These are phyloP conservation scores for Rhytidhysteron rufulum DNA, from an alignment of 2,329 filamentous ascomycete species.

Conservation along the genomic window DNA sequence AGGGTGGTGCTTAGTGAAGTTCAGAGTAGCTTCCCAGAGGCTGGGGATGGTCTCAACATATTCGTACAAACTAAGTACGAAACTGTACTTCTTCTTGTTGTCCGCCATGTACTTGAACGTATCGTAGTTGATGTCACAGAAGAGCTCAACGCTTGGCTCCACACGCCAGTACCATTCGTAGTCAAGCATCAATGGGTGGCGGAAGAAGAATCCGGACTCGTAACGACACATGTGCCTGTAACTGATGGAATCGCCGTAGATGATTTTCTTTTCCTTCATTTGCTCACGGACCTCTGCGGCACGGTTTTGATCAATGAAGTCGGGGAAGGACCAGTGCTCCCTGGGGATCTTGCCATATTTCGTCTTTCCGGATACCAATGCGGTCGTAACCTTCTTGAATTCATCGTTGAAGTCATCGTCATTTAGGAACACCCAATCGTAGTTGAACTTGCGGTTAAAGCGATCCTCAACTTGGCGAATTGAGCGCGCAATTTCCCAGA, in stretches of 20 bases:
- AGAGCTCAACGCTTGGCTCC: conserved; percentile 93
- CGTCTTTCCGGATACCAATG: conserved; percentile 88
- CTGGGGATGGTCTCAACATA: conserved; percentile 96
- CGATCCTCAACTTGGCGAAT: conserved; percentile 97
- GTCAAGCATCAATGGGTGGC: conserved; percentile 85
- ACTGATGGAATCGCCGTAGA: conserved; percentile 94
- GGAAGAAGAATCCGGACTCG: conserved; percentile 99
- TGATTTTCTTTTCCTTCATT: conserved; percentile 92
- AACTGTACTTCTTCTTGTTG: conserved; percentile 97
- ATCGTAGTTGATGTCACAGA: conserved; percentile 92
- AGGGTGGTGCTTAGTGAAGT: conserved; percentile 86
- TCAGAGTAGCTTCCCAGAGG: conserved; percentile 91
- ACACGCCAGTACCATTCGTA: conserved; percentile 99
- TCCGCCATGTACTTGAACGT: conserved; percentile 96
- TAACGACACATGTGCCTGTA: conserved; percentile 99
- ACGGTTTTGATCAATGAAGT: conserved; percentile 93
- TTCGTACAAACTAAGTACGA: conserved; percentile 91
- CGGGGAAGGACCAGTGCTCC: conserved; percentile 97
- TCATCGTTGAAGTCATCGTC: conserved; percentile 88
- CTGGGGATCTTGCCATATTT: conserved; percentile 84
- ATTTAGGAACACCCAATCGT: conserved; percentile 99
- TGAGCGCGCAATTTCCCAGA: conserved; percentile 95
- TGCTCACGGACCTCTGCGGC: conserved; percentile 87
- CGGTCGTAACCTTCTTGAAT: conserved; percentile 87
- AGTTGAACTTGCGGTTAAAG: conserved; percentile 95